These are phyloP conservation scores for Letharia lupina DNA, from an alignment of 495 filamentous ascomycete species.

Conservation along the genomic window DNA sequence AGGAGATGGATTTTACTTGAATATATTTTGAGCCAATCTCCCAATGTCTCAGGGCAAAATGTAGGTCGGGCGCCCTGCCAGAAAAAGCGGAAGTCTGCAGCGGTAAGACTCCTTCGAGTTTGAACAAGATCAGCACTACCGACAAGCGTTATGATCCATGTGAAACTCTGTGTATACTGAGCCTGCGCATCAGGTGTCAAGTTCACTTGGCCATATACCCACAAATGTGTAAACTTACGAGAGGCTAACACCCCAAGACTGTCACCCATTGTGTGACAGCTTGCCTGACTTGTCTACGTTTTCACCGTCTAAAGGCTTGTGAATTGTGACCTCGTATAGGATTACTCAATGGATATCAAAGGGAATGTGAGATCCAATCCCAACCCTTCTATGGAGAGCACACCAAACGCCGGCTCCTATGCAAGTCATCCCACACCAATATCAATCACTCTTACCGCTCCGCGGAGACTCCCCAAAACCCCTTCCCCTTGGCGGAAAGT, in stretches of 20 bases:
- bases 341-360: neutral
- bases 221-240: neutral
- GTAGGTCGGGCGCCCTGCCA: neutral
- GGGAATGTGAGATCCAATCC: neutral
- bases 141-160: neutral
- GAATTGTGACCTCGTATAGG: neutral
- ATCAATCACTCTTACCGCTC: constrained; percentile 12
- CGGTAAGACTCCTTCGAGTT: neutral
- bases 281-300: neutral
- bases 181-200: neutral
- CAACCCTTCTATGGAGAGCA: neutral
- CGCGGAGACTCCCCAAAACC: constrained; percentile 26
- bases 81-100: neutral
- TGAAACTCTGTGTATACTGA: neutral
- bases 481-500: constrained; percentile 25
- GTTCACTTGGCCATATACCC: neutral
- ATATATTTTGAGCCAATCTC: neutral
- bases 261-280: neutral
- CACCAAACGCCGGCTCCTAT: neutral
- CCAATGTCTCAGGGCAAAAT: neutral
- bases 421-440: neutral
- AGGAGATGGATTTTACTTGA: neutral
- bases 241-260: neutral
- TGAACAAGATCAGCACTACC: neutral
- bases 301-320: neutral